phyloP scores from a whole-genome alignment of 2,329 filamentous ascomycete genomes.

The Microdochium paspali region DNA sequence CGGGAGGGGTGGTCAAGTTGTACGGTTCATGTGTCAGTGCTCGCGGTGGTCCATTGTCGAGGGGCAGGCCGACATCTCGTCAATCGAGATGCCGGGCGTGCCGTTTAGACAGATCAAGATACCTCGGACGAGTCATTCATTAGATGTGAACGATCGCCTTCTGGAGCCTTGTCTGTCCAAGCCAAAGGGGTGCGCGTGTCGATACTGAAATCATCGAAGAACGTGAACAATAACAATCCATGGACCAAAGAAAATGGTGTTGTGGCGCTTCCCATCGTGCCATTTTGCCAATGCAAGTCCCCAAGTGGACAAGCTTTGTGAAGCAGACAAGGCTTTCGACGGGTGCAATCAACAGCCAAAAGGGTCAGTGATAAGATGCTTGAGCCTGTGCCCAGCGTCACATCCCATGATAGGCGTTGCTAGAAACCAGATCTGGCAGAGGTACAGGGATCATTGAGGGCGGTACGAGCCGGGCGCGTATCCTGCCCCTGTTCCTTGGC shows the following conservation, averaged over 20 bases:
- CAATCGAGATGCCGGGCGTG: constrained; percentile 24
- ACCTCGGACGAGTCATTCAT: constrained; percentile 6
- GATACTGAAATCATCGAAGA: constrained; percentile 25
- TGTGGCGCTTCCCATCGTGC: constrained; percentile 2
- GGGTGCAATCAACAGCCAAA: background rate
- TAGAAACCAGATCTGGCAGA: background rate
- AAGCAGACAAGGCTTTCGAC: background rate
- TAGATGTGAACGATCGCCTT: constrained; percentile 10
- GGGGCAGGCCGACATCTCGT: constrained; percentile 16
- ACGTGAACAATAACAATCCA: constrained; percentile 26
- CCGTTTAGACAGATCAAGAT: constrained; percentile 24
- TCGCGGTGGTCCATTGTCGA: background rate
- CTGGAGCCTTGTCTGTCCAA: constrained; percentile 16
- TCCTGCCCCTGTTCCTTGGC: constrained; percentile 33
- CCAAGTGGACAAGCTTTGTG: background rate
- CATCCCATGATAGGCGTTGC: background rate
- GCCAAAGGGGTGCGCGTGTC: constrained; percentile 24
- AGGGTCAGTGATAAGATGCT: background rate
- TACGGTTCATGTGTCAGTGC: background rate
- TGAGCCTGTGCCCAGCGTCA: background rate
- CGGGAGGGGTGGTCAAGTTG: background rate
- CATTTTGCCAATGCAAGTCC: background rate
- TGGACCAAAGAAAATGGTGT: constrained; percentile 19
- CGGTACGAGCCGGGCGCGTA: constrained; percentile 31
- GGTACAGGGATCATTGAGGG: constrained; percentile 27